Percentiles rank a stretch among this genome's conserved stretches.
Evolutionary conservation across 2,329 filamentous ascomycete species (phyloP).

Genomic region (Alternaria sp.): DNA sequence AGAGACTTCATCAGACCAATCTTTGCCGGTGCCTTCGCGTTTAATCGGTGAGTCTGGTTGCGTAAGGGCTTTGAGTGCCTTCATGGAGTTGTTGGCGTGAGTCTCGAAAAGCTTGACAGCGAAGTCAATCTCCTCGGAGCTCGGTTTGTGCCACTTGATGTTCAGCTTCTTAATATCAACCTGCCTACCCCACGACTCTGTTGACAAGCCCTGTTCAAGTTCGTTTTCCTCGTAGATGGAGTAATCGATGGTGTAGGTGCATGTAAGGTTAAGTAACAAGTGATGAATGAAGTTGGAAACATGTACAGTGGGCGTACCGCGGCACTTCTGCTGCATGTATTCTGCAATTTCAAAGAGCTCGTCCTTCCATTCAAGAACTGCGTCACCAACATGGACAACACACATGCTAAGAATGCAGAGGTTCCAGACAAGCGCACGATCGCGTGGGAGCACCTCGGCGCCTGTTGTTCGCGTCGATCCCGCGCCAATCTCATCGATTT

Average conservation of each 20-base stretch:
- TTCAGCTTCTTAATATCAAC: slow-evolving; percentile 77
- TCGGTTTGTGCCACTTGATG: slow-evolving; percentile 91
- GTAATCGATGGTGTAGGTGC: slow-evolving; percentile 92
- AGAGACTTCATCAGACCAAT: slow-evolving; percentile 97
- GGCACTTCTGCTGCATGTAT: slow-evolving; percentile 97
- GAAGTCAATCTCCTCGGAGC: slow-evolving; percentile 81
- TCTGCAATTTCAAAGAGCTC: slow-evolving; percentile 90
- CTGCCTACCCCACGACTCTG: slow-evolving; percentile 85
- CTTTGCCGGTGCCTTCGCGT: slow-evolving; percentile 93
- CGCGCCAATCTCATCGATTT: slow-evolving; percentile 96
- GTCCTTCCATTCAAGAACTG: slow-evolving; percentile 86
- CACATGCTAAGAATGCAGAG: slow-evolving; percentile 98
- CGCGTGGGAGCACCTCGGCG: slow-evolving; percentile 89
- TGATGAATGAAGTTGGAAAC: slow-evolving; percentile 98
- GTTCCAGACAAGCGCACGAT: slow-evolving; percentile 94
- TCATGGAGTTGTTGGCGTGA: slow-evolving; percentile 78
- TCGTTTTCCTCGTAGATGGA: slow-evolving; percentile 84
- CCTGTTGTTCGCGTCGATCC: slow-evolving; percentile 94
- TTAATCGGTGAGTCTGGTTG: slow-evolving; percentile 82
- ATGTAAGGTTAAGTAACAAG: slow-evolving; percentile 89
- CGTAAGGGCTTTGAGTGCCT: slow-evolving; percentile 79
- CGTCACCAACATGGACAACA: slow-evolving; percentile 91
- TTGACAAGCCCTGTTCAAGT: slow-evolving; percentile 73
- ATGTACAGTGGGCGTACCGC: slow-evolving; percentile 91
- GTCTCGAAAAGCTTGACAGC: slow-evolving; percentile 88